Base-by-base conservation (phyloP, 306 rosid genomes). In the Hippophae rhamnoides region DNA sequence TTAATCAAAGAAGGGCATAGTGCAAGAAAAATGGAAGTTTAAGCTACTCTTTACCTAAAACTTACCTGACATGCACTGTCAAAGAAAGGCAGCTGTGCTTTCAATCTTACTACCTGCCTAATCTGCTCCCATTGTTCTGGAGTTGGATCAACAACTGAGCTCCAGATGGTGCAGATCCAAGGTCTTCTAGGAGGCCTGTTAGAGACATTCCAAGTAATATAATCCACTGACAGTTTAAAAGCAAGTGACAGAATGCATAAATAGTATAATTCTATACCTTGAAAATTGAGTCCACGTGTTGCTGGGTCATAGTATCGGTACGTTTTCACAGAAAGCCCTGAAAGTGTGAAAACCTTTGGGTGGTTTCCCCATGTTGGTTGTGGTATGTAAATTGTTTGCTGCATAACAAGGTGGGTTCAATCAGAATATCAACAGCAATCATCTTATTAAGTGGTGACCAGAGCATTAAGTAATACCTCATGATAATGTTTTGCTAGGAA, bases 321-420 rank as follows among this genome's bases (percentile, higher is more conserved):
- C 13, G 79, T 76, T 78, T 82, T 75, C 69, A 88, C 95, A 57
- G 90, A 65, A 66, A 93, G 69, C 62, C 99, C 99, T 3, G 99
- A 87, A 27, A 93, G 70, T 64, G 72, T 68, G 71, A 93, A 93
- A 65, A 93, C 60, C 76, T 88, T 93, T 9, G 75, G 69, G 74
- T 93, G 99, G 71, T 93, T 93, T 47, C 99, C 99, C 99, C 99
- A 93, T 46, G 99, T 93, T 68, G 99, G 99, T 66, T 56, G 63
- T 59, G 99, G 97, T 70, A 93, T 72, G 76, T 80, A 89, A 76
- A 93, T 86, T 58, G 83, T 79, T 47, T 81, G 84, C 97, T 93
- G 88, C 62, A 80, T 61, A 59, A 49, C 47, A 61, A 25, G 31
- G 57, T 18, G 57, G 43, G 41, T 9, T 43, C 47, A 10, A 56